Base-by-base conservation (phyloP, 371 early-diverging fungal species). In the Cokeromyces recurvatus region DNA sequence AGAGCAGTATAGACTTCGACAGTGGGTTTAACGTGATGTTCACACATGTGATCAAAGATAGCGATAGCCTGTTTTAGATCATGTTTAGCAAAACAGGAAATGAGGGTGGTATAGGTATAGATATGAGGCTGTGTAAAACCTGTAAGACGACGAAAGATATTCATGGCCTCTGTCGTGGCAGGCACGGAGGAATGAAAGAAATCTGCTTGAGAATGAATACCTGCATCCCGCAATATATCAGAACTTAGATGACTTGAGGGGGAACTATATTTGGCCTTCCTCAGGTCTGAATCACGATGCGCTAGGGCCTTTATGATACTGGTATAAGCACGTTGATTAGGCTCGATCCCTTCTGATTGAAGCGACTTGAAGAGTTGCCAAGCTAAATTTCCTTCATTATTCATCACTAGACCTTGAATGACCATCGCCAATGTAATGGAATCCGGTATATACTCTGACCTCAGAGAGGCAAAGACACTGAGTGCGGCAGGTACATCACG, bases 101-200 rank as follows among this genome's bases (percentile, higher is more conserved):
- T 74, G 22, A 74, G 54, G 8, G 70, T 67, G 48, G 70, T 67
- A 61, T 74, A 74, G 14, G 59, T 74, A 50, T 67, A 74, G 12
- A 55, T 63, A 38, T 74, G 63, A 11, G 74, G 74, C 17, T 63
- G 38, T 24, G 62, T 53, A 44, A 56, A 68, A 8, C 64, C 66
- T n/a, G 68, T 71, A 54, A 71, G 32, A 20, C 60, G 51, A 34
- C 55, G 55, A 43, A 71, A 71, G 8, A 71, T 38, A 15, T 49
- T 29, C 19, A 63, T 56, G 16, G 72, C 62, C 37, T 62, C 59
- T 12, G 59, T 50, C 5, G 67, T 54, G 17, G 22, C 32, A 19
- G 57, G 57, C 31, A 42, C 48, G 32, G 48, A 32, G 16, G 48
- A 41, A 43, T 38, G 16, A 1, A 37, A 16, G 27, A 45, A 48